phyloP scores from a whole-genome alignment of 2,329 filamentous ascomycete genomes.

The Chaetoscypha palmicola region DNA sequence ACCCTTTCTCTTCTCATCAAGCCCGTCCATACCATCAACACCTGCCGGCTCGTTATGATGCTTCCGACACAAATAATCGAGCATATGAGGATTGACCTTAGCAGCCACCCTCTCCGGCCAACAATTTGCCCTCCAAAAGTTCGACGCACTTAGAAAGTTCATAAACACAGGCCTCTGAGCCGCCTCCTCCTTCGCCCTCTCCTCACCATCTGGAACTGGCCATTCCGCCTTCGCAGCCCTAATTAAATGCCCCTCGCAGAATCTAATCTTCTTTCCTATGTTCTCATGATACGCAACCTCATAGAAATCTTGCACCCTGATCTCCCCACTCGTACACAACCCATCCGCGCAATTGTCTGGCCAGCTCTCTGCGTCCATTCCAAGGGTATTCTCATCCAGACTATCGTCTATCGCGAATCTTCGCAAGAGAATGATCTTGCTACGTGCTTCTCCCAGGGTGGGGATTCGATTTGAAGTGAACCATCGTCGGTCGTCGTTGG shows the following conservation, averaged over 20 bases:
- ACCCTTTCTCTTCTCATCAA: constrained; percentile 39
- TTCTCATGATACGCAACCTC: constrained; percentile 69
- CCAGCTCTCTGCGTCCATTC: constrained; percentile 61
- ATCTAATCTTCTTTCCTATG: constrained; percentile 74
- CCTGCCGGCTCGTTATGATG: constrained; percentile 43
- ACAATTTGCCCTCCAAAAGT: constrained; percentile 86
- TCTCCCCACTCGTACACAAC: constrained; percentile 58
- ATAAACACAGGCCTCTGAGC: constrained; percentile 60
- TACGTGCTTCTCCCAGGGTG: constrained; percentile 68
- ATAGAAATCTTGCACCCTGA: constrained; percentile 93
- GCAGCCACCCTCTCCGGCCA: constrained; percentile 92
- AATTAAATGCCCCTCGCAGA: constrained; percentile 67
- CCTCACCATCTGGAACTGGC: constrained; percentile 37
- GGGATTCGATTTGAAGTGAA: constrained; percentile 73
- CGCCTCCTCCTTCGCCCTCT: constrained; percentile 15
- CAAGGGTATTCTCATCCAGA: constrained; percentile 42
- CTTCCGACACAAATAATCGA: constrained; percentile 53
- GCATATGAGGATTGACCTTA: constrained; percentile 72
- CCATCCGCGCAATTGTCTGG: constrained; percentile 83
- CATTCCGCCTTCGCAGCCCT: constrained; percentile 53
- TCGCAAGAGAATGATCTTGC: constrained; percentile 76
- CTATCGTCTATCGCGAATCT: constrained; percentile 63
- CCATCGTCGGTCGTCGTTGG: constrained; percentile 57
- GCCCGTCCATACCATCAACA: constrained; percentile 22
- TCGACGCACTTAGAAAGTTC: constrained; percentile 86